phyloP scores from a whole-genome alignment of 2,329 filamentous ascomycete genomes.

The Fusarium succisae region DNA sequence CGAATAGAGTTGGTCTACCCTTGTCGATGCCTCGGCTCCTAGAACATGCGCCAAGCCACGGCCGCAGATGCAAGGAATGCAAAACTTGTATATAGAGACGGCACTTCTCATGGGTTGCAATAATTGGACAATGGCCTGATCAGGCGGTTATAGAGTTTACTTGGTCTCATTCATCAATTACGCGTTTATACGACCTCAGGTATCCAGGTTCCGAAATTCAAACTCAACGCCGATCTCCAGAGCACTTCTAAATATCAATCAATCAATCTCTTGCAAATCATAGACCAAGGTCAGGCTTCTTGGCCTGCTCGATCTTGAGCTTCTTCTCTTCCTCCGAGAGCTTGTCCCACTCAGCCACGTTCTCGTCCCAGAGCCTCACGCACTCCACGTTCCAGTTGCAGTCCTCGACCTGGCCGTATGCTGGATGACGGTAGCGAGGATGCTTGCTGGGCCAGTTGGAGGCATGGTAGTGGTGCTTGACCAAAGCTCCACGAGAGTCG shows the following conservation, averaged over 20 bases:
- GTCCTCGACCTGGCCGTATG: slow-evolving; percentile 74
- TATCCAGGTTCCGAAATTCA: slow-evolving; percentile 12
- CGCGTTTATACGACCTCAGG: not conserved
- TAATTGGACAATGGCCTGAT: not conserved
- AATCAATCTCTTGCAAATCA: not conserved
- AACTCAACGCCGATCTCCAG: slow-evolving; percentile 15
- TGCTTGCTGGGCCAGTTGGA: slow-evolving; percentile 76
- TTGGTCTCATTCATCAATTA: not conserved
- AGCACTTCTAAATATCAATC: slow-evolving; percentile 8
- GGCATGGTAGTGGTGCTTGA: slow-evolving; percentile 80
- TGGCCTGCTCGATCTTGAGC: slow-evolving; percentile 52
- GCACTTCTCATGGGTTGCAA: not conserved
- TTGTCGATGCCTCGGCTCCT: slow-evolving; percentile 15
- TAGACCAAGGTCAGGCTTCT: slow-evolving; percentile 13
- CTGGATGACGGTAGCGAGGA: slow-evolving; percentile 72
- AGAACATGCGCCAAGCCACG: slow-evolving; percentile 18
- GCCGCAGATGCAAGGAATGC: not conserved
- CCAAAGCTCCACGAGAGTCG: slow-evolving; percentile 70
- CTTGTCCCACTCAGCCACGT: slow-evolving; percentile 68
- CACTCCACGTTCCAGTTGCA: slow-evolving; percentile 76
- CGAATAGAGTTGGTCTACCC: slow-evolving; percentile 1
- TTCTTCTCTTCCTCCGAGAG: slow-evolving; percentile 69
- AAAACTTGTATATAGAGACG: not conserved
- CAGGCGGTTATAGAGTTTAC: not conserved
- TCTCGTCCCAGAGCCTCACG: slow-evolving; percentile 71